phyloP scores from a whole-genome alignment of 2,329 filamentous ascomycete genomes.

The Hymenoscyphus infarciens region DNA sequence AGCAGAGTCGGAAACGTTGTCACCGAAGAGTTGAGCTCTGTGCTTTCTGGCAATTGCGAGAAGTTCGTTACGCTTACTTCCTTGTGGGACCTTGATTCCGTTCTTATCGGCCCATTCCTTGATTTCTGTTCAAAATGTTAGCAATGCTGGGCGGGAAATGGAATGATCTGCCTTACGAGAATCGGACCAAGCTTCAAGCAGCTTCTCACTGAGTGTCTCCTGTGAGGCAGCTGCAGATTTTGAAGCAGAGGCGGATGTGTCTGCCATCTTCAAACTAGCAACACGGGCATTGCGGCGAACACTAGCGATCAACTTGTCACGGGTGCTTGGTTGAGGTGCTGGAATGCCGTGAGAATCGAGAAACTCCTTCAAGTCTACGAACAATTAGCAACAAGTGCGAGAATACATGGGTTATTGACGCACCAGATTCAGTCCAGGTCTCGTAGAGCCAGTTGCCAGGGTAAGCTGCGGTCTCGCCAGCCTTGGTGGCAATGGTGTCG shows the following conservation, averaged over 20 bases:
- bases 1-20: slow-evolving; percentile 54
- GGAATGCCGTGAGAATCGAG: slow-evolving; percentile 85
- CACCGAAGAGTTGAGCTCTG: slow-evolving; percentile 66
- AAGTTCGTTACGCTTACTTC: slow-evolving; percentile 82
- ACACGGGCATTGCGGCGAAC: slow-evolving; percentile 89
- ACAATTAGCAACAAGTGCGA: slow-evolving; percentile 15
- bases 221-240: slow-evolving; percentile 67
- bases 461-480: slow-evolving; percentile 75
- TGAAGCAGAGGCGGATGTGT: slow-evolving; percentile 56
- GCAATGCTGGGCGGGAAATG: neutral
- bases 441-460: slow-evolving; percentile 94
- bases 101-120: slow-evolving; percentile 95
- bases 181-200: slow-evolving; percentile 89
- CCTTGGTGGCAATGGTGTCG: slow-evolving; percentile 69
- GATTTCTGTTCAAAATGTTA: slow-evolving; percentile 50
- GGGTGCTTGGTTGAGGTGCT: slow-evolving; percentile 75
- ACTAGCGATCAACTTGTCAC: slow-evolving; percentile 83
- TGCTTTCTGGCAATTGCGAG: slow-evolving; percentile 87
- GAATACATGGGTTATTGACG: neutral
- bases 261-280: slow-evolving; percentile 65
- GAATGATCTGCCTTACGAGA: slow-evolving; percentile 41
- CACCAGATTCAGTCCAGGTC: slow-evolving; percentile 74
- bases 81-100: slow-evolving; percentile 83
- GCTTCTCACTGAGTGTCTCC: slow-evolving; percentile 71
- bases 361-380: slow-evolving; percentile 78